Conservation (phyloP, 2,329 filamentous ascomycete species). For the Paecilomyces sp. region DNA sequence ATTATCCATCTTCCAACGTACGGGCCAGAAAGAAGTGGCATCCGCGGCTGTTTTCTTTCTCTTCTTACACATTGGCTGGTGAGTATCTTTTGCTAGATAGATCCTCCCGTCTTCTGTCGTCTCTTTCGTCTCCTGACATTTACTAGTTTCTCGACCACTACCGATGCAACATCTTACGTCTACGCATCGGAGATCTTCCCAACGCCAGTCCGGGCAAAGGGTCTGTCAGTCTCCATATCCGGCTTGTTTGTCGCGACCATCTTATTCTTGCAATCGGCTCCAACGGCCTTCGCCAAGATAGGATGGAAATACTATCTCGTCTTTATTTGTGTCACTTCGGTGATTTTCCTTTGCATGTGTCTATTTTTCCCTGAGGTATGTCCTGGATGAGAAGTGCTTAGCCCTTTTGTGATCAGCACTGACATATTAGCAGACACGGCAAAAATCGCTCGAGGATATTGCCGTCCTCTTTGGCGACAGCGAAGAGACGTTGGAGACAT, state of each 20-base stretch:
- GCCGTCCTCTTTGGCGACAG: not conserved
- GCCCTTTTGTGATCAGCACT: not conserved
- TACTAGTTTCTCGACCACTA: conserved; percentile 2
- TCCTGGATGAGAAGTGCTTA: not conserved
- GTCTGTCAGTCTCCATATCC: conserved; percentile 9
- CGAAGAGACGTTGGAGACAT: not conserved
- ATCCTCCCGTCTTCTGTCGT: not conserved
- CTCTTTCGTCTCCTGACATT: not conserved
- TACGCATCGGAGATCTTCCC: conserved; percentile 15
- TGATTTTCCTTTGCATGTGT: not conserved
- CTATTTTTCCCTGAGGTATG: not conserved
- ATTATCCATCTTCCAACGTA: conserved; percentile 3
- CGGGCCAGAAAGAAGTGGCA: not conserved
- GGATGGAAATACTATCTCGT: not conserved
- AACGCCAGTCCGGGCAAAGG: conserved; percentile 11
- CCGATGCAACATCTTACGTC: conserved; percentile 12
- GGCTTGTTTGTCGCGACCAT: conserved; percentile 8
- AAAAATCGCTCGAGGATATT: not conserved
- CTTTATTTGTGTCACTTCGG: not conserved
- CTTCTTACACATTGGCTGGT: conserved; percentile 3
- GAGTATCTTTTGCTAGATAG: not conserved
- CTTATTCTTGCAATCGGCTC: conserved; percentile 8
- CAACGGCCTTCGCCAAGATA: conserved; percentile 10
- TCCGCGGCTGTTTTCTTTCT: conserved; percentile 5
- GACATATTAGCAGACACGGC: not conserved